Evolutionary conservation across 257 asterid genomes (phyloP), one percentile per base, ranked within the genome.

Genomic region (Jaltomata sinuosa): DNA sequence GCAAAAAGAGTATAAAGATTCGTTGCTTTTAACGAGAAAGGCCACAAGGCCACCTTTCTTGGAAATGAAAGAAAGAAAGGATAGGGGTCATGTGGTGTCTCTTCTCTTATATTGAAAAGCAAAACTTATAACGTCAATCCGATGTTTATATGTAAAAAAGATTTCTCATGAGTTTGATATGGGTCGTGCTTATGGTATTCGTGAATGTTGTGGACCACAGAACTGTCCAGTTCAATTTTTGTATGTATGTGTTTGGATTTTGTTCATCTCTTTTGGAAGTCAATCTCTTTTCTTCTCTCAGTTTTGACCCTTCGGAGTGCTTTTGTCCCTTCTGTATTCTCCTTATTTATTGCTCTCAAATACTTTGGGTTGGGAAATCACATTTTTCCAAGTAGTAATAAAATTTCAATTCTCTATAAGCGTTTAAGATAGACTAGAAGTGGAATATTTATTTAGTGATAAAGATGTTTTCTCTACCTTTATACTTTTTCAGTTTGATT

Each of bases 21-120:
- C 86, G 83, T 65, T 79, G 83, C 83, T 84, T 82, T 62, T 45
- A 52, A 87, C 40, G 86, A 87, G 87, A 68, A 83, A 83, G 84
- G 84, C 80, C 61, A 61, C 50, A 47, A 25, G 87, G 81, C 81
- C 15, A 71, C 85, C 86, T 84, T 87, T 87, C 88, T 87, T 87
- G 88, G 89, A 83, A 87, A 87, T 87, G 89, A 85, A 87, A 85
- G 89, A 87, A 84, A 82, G 84, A 76, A 53, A 80, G 50, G 18
- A 25, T 27, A 69, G 38, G 34, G 81, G 8, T 68, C 27, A 9
- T 68, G 50, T 34, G 50, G 81, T 19, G 45, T 76, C 81, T 67
- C 47, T 19, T 65, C 22, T 6, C 42, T 27, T 50, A 15, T 29
- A 64, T 16, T 2, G n/a, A 62, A 62, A 62, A 31, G 45, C 22